These are phyloP conservation scores for Pilaira anomala DNA, from an alignment of 192 early-diverging fungal genomes.

Conservation along the genomic window DNA sequence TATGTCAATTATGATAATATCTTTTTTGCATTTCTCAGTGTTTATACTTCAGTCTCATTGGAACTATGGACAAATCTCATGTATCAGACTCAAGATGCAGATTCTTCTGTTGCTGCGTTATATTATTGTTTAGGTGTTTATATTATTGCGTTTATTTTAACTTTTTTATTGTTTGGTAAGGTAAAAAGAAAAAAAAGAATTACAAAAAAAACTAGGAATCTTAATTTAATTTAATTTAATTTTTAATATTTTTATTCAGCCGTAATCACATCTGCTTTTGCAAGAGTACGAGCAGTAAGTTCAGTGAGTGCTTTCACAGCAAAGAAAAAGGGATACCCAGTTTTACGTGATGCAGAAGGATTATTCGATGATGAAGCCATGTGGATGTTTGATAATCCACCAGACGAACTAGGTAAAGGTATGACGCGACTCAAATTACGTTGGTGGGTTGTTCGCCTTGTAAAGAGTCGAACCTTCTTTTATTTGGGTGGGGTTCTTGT, in stretches of 20 bases:
- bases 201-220: background rate
- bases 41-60: constrained; percentile 45
- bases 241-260: constrained; percentile 27
- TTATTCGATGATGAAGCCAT: constrained; percentile 1
- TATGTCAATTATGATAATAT: constrained; percentile 49
- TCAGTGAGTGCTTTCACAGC: constrained; percentile 48
- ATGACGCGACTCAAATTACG: background rate
- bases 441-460: constrained; percentile 3
- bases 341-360: constrained; percentile 7
- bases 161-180: constrained; percentile 45
- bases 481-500: constrained; percentile 39
- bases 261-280: constrained; percentile 57
- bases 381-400: constrained; percentile 22
- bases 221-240: background rate
- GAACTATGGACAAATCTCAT: constrained; percentile 53
- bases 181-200: background rate
- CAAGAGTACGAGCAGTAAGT: constrained; percentile 45
- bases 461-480: constrained; percentile 26
- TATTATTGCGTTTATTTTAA: constrained; percentile 50
- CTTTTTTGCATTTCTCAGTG: constrained; percentile 44
- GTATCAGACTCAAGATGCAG: constrained; percentile 51
- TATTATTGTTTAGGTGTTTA: constrained; percentile 51
- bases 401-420: background rate
- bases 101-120: constrained; percentile 38
- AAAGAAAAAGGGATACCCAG: constrained; percentile 23